Percentiles rank a stretch among this genome's conserved stretches.
These are phyloP conservation scores for Xylaria sp. DNA, from an alignment of 2,329 filamentous ascomycete genomes.

Conservation along the genomic window DNA sequence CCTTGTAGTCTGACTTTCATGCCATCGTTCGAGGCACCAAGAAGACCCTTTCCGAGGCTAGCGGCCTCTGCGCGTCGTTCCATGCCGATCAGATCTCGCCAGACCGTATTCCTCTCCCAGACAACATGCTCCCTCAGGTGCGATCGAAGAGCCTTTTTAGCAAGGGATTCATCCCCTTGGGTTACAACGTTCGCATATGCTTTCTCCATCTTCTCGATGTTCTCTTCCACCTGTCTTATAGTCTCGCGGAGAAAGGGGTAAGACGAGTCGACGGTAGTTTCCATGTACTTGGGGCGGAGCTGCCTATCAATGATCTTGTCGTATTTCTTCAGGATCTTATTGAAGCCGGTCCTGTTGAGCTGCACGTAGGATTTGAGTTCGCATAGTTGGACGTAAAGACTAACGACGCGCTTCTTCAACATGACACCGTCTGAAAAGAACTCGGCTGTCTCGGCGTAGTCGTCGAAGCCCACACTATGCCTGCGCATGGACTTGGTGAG, in stretches of 20 bases:
- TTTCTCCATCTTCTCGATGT: conserved; percentile 79
- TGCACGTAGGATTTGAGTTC: conserved; percentile 97
- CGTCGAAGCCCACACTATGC: conserved; percentile 76
- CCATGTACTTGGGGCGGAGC: conserved; percentile 81
- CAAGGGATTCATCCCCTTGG: conserved; percentile 78
- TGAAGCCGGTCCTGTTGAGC: conserved; percentile 95
- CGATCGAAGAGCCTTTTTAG: conserved; percentile 86
- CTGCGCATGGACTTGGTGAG: conserved; percentile 67
- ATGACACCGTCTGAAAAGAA: conserved; percentile 77
- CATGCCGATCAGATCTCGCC: conserved; percentile 98
- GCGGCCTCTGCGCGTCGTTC: conserved; percentile 95
- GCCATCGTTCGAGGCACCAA: conserved; percentile 78
- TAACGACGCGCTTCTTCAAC: conserved; percentile 90
- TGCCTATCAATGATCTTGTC: conserved; percentile 93
- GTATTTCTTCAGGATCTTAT: conserved; percentile 97
- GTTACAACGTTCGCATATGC: conserved; percentile 87
- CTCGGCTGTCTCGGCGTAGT: conserved; percentile 80
- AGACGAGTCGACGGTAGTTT: conserved; percentile 76
- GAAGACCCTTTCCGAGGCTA: conserved; percentile 84
- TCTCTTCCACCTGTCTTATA: conserved; percentile 74
- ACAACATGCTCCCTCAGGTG: conserved; percentile 97
- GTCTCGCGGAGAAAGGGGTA: conserved; percentile 84
- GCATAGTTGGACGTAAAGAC: conserved; percentile 90
- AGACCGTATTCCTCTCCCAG: conserved; percentile 98
- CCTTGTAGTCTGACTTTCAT: conserved; percentile 81